Evolutionary conservation across 1,284 basidiomycete genomes (phyloP).

Genomic region (Rhodotorula sp.): DNA sequence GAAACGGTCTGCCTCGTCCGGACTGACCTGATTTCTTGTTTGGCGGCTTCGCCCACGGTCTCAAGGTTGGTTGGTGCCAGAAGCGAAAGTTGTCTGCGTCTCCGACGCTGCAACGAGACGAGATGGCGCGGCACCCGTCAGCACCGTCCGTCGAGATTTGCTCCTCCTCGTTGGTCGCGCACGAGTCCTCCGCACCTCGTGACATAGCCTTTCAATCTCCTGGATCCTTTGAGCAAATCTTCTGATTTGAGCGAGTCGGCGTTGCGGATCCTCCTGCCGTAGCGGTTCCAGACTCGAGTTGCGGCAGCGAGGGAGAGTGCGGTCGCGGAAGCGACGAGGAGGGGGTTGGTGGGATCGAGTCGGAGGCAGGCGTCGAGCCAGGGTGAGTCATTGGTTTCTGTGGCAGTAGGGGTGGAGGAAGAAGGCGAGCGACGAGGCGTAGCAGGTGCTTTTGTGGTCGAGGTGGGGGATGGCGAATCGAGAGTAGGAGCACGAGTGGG

Average conservation of each 20-base stretch:
- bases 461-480: too few relatives aligned
- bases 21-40: background rate
- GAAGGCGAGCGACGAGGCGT: too few relatives aligned
- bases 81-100: constrained; percentile 1
- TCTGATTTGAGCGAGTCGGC: background rate
- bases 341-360: background rate
- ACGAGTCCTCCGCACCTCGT: background rate
- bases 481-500: too few relatives aligned
- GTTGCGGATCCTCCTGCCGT: background rate
- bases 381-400: background rate
- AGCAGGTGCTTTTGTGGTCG: too few relatives aligned
- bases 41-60: constrained; percentile 1
- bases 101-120: background rate
- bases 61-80: background rate
- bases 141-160: background rate
- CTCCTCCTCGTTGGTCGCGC: background rate
- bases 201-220: background rate
- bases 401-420: too few relatives aligned
- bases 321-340: background rate
- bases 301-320: background rate
- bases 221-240: background rate
- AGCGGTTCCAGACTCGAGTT: background rate
- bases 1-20: background rate
- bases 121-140: background rate
- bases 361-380: background rate